Evolutionary conservation across 2,329 filamentous ascomycete genomes (phyloP).

Genomic region (Pseudopyrenochaeta lycopersici): DNA sequence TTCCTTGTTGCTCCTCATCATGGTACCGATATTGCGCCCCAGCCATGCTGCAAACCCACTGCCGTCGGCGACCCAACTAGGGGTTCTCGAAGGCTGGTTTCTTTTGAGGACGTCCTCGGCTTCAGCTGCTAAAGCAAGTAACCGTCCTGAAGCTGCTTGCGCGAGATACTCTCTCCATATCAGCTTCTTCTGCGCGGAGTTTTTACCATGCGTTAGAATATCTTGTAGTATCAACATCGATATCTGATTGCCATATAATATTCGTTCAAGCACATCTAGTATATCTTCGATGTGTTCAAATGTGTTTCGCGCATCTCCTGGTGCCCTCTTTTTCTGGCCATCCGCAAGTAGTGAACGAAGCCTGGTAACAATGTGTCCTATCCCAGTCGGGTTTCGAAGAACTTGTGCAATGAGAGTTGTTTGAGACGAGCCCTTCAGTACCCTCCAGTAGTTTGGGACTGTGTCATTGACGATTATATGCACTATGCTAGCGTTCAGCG

Average conservation of each 20-base stretch:
- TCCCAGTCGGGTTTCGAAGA: conserved; percentile 76
- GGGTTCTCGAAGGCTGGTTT: conserved; percentile 20
- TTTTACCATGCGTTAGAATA: conserved; percentile 52
- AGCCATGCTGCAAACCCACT: conserved; percentile 76
- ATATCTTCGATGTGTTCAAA: conserved; percentile 51
- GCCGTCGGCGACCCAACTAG: conserved; percentile 71
- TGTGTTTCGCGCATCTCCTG: conserved; percentile 38
- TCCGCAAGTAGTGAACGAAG: conserved; percentile 67
- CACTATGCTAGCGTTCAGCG: conserved; percentile 77
- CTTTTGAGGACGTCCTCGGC: conserved; percentile 62
- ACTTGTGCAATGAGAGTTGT: conserved; percentile 65
- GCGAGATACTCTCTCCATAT: conserved; percentile 71
- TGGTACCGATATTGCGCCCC: conserved; percentile 66
- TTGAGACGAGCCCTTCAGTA: conserved; percentile 9
- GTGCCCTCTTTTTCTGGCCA: conserved; percentile 44
- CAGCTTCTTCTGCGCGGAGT: conserved; percentile 57
- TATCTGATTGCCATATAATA: conserved; percentile 57
- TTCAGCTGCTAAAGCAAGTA: conserved; percentile 67
- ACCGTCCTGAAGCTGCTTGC: conserved; percentile 67
- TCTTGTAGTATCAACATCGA: conserved; percentile 56
- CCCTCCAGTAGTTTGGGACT: conserved; percentile 82
- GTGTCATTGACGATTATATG: conserved; percentile 78
- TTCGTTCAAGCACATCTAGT: conserved; percentile 52
- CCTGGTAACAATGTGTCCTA: conserved; percentile 79
- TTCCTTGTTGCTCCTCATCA: conserved; percentile 53